Conservation (phyloP, 23 red algal species). For the Gracilariopsis chorda region DNA sequence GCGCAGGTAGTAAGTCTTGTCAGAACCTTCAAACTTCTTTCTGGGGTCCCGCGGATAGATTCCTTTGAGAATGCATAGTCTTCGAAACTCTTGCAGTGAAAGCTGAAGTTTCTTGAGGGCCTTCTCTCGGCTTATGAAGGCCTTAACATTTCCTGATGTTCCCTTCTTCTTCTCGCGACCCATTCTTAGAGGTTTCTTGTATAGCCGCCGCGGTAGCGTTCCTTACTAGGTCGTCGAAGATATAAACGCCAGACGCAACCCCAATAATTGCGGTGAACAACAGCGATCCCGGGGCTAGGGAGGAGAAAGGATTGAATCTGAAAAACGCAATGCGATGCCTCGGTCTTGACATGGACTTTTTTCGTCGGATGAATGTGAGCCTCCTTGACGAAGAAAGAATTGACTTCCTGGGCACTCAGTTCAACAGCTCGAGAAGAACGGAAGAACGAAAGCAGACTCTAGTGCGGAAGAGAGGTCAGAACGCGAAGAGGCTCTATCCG, state of each 20-base stretch:
- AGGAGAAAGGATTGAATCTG: slow-evolving; percentile 19
- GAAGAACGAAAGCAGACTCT: too few relatives aligned
- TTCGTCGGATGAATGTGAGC: too few relatives aligned
- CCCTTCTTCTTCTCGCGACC: slow-evolving; percentile 86
- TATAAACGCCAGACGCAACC: slow-evolving; percentile 46
- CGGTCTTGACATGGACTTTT: neutral
- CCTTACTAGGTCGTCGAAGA: slow-evolving; percentile 61
- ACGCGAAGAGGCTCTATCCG: too few relatives aligned
- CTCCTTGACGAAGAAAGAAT: too few relatives aligned
- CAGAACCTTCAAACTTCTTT: slow-evolving; percentile 84
- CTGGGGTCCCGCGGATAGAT: slow-evolving; percentile 90
- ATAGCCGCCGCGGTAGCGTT: neutral
- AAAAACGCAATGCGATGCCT: slow-evolving; percentile 19
- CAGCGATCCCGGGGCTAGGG: slow-evolving; percentile 30
- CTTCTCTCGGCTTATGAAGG: slow-evolving; percentile 88
- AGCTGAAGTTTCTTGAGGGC: slow-evolving; percentile 95
- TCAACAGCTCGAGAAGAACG: too few relatives aligned
- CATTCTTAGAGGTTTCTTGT: slow-evolving; percentile 40
- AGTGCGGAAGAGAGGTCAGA: too few relatives aligned
- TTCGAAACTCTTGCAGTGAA: slow-evolving; percentile 78
- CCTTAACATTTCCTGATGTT: slow-evolving; percentile 73
- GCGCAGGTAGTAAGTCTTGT: slow-evolving; percentile 91
- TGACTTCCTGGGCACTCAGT: too few relatives aligned
- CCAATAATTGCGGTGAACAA: slow-evolving; percentile 22
- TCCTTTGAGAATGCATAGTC: slow-evolving; percentile 97